These are phyloP conservation scores for Colletotrichum graminicola DNA, from an alignment of 2,329 filamentous ascomycete genomes.

Conservation along the genomic window DNA sequence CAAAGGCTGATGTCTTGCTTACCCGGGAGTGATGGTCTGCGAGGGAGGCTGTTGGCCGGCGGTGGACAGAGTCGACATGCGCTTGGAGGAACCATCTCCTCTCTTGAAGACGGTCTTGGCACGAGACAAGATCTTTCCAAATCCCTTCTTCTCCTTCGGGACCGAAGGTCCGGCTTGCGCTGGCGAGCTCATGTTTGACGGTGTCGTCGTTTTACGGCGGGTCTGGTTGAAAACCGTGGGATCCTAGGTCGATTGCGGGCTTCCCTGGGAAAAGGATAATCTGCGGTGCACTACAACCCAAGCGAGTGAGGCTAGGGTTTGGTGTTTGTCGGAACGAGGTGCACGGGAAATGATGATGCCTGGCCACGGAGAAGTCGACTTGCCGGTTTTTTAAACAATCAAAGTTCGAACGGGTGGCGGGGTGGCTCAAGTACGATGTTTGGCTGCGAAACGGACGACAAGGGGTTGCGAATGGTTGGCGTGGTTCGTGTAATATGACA, in stretches of 20 bases:
- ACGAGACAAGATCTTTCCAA: constrained; percentile 62
- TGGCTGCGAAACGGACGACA: constrained; percentile 4
- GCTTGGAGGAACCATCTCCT: constrained; percentile 51
- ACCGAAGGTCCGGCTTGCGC: constrained; percentile 53
- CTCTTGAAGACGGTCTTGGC: constrained; percentile 65
- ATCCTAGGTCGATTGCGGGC: constrained; percentile 19
- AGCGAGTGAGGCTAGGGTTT: constrained; percentile 18
- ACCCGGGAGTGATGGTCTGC: constrained; percentile 33
- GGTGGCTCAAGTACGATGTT: constrained; percentile 20
- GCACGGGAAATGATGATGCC: constrained; percentile 2
- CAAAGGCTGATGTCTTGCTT: constrained; percentile 6
- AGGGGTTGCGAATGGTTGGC: neutral
- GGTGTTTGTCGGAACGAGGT: neutral
- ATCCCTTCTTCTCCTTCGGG: constrained; percentile 58
- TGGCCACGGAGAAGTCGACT: neutral
- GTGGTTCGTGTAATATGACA: constrained; percentile 27
- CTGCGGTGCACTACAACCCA: constrained; percentile 27
- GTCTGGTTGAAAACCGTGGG: constrained; percentile 13
- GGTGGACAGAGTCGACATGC: constrained; percentile 31
- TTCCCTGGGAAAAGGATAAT: constrained; percentile 15
- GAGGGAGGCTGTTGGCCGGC: constrained; percentile 30
- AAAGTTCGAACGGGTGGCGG: constrained; percentile 7
- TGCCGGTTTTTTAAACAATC: constrained; percentile 2
- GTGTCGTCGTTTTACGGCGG: constrained; percentile 4
- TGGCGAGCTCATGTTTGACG: constrained; percentile 57